Evolutionary conservation across 495 filamentous ascomycete genomes (phyloP), one percentile per base, ranked within the genome.

Genomic region (Tuber brumale): DNA sequence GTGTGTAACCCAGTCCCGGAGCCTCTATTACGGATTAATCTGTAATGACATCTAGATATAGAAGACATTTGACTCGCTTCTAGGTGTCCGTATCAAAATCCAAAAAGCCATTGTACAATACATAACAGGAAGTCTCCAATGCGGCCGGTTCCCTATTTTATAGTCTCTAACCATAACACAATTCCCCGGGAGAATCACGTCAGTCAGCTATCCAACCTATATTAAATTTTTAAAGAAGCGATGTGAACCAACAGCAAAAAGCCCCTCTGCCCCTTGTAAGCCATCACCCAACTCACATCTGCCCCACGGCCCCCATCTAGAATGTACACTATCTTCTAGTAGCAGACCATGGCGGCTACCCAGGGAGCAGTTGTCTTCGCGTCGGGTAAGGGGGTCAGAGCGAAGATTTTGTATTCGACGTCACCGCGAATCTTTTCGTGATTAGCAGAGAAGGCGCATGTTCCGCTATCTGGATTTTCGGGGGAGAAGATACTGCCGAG

Each of bases 71-170:
- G n/a, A n/a, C n/a, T n/a, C n/a, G n/a, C n/a, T n/a, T n/a, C n/a
- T 16, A 39, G 94, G 95, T 84, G 88, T 91, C 35, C 90, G 95
- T 10, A n/a, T n/a, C n/a, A n/a, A n/a, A n/a, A n/a, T n/a, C n/a
- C n/a, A n/a, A n/a, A n/a, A n/a, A n/a, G n/a, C n/a, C n/a, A n/a
- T n/a, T n/a, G n/a, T n/a, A n/a, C n/a, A n/a, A 79, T 97, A 97
- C 74, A 99, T 86, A 83, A 92, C 94, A 21, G 94, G 93, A 57
- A 97, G 85, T 0, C 93, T 94, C 94, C 94, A 98, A 35, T 91
- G 89, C 46, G 91, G 89, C 80, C 97, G 91, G 6, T 88, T 87
- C 48, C 86, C 84, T 72, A 86, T 89, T 16, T 87, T 88, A 83
- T 97, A 97, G 4, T 81, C 82, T 42, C 82, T 75, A 44, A 80